These are phyloP conservation scores for Diaporthe ilicicola DNA, from an alignment of 2,329 filamentous ascomycete species.

Conservation along the genomic window DNA sequence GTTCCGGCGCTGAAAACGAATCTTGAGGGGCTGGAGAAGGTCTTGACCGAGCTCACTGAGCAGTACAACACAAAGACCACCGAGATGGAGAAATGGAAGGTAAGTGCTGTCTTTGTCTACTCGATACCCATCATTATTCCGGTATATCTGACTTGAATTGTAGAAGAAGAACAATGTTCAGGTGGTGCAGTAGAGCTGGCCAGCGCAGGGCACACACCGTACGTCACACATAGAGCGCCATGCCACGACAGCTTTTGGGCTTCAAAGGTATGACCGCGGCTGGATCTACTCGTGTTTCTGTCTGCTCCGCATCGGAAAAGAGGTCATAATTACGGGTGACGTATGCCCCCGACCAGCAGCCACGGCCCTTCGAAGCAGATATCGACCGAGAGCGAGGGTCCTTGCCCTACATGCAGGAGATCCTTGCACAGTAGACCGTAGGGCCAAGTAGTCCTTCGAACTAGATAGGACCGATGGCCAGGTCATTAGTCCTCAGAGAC, in stretches of 20 bases:
- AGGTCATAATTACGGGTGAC: neutral
- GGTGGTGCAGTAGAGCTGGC: conserved; percentile 72
- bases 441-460: conserved; percentile 40
- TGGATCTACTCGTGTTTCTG: neutral
- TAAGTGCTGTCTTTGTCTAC: conserved; percentile 51
- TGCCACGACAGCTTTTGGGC: neutral
- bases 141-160: conserved; percentile 31
- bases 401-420: conserved; percentile 26
- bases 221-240: neutral
- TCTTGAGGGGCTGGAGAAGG: conserved; percentile 91
- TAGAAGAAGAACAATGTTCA: conserved; percentile 92
- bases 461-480: conserved; percentile 20
- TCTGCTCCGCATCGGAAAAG: neutral
- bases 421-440: conserved; percentile 27
- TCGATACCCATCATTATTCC: neutral
- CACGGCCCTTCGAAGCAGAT: neutral
- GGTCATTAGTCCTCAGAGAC: conserved; percentile 7
- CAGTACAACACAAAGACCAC: conserved; percentile 95
- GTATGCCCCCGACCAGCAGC: neutral
- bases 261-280: neutral
- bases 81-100: conserved; percentile 99
- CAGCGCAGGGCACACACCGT: conserved; percentile 48
- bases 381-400: conserved; percentile 27
- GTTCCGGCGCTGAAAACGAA: conserved; percentile 92
- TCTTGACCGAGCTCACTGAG: conserved; percentile 92